phyloP scores from a whole-genome alignment of 495 filamentous ascomycete genomes.

The Choiromyces venosus region DNA sequence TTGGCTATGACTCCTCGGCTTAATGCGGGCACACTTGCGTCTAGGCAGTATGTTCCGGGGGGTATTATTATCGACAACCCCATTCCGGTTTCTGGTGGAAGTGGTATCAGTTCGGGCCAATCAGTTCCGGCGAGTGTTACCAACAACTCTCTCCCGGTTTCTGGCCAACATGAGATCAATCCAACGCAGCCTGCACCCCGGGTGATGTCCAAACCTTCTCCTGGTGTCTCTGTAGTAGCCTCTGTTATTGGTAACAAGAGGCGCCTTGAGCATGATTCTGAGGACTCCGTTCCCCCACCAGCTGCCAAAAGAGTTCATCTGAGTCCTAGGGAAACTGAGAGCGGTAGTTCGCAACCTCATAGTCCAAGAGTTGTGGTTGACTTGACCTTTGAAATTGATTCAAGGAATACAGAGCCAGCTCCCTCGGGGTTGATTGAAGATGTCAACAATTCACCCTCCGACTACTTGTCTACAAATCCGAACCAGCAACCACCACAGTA shows the following conservation, averaged over 20 bases:
- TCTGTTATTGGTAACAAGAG: background rate
- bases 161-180: background rate
- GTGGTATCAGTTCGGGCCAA: too few species aligned
- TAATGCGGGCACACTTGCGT: background rate
- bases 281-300: background rate
- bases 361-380: fast-evolving
- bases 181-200: background rate
- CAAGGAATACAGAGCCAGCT: background rate
- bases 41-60: background rate
- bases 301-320: background rate
- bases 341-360: fast-evolving
- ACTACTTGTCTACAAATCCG: background rate
- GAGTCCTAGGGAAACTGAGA: background rate
- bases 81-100: too few species aligned
- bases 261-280: fast-evolving
- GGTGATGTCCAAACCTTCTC: background rate
- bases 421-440: background rate
- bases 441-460: background rate
- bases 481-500: background rate
- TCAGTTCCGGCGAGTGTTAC: too few species aligned
- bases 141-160: background rate
- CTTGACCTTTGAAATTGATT: fast-evolving
- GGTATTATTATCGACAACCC: background rate
- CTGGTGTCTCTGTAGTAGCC: background rate
- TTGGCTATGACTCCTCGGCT: background rate